phyloP scores from a whole-genome alignment of 139 green algal genomes.

The Spirogloea muscicola region DNA sequence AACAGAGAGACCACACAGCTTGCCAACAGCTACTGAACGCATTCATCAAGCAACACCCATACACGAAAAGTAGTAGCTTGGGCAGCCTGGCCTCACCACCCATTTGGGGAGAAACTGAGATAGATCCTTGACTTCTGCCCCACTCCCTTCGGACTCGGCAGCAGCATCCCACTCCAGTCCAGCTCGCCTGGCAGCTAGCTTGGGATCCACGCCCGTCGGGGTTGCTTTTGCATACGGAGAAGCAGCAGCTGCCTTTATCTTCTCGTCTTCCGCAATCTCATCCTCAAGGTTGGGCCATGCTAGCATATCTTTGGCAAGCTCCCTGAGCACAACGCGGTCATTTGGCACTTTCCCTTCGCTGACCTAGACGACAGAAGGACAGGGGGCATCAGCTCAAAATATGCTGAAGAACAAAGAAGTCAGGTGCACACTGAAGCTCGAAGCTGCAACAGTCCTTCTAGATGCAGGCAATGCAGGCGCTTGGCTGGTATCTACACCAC shows the following conservation, averaged over 20 bases:
- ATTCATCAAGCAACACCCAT: too few species aligned
- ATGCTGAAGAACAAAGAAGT: too few species aligned
- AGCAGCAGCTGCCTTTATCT: not conserved
- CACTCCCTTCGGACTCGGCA: not conserved
- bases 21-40: too few species aligned
- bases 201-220: constrained; percentile 13
- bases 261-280: constrained; percentile 11
- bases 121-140: constrained; percentile 18
- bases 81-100: too few species aligned
- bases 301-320: constrained; percentile 39
- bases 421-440: too few species aligned
- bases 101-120: constrained; percentile 8
- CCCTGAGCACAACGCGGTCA: constrained; percentile 31
- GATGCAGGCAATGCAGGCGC: too few species aligned
- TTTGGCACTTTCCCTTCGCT: constrained; percentile 33
- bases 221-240: constrained; percentile 25
- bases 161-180: constrained; percentile 12
- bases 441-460: too few species aligned
- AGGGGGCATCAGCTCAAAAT: too few species aligned
- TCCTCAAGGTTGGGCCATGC: constrained; percentile 33
- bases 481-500: too few species aligned
- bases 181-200: not conserved
- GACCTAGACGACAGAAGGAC: too few species aligned
- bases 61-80: too few species aligned
- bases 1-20: too few species aligned